phyloP scores from a whole-genome alignment of 495 filamentous ascomycete species.

The Tetracladium marchalianum region DNA sequence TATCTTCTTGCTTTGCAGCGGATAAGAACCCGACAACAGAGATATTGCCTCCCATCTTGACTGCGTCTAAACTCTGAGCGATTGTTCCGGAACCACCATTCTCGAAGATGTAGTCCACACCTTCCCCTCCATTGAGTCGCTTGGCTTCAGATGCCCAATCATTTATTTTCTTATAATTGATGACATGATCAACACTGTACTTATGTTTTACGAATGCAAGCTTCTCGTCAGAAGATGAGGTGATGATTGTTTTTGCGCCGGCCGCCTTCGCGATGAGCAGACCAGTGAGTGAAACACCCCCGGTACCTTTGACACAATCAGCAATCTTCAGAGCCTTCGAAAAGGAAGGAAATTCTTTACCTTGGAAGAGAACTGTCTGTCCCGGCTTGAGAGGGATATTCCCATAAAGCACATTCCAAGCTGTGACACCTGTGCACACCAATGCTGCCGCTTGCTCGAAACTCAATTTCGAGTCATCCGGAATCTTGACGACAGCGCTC shows the following conservation, averaged over 20 bases:
- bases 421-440: slow-evolving; percentile 61
- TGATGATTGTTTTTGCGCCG: slow-evolving; percentile 44
- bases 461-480: slow-evolving; percentile 48
- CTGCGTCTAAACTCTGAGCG: slow-evolving; percentile 47
- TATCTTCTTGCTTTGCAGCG: slow-evolving; percentile 33
- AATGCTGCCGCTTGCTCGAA: slow-evolving; percentile 54
- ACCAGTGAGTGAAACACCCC: slow-evolving; percentile 67
- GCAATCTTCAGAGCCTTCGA: slow-evolving; percentile 43
- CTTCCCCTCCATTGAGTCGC: slow-evolving; percentile 41
- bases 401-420: slow-evolving; percentile 75
- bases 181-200: slow-evolving; percentile 61
- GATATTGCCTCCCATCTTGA: slow-evolving; percentile 56
- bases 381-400: slow-evolving; percentile 46
- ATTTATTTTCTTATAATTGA: slow-evolving; percentile 60
- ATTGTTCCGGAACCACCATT: slow-evolving; percentile 54
- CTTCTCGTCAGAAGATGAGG: slow-evolving; percentile 60
- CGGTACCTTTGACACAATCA: slow-evolving; percentile 34
- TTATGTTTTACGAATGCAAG: slow-evolving; percentile 48
- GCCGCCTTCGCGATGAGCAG: slow-evolving; percentile 75
- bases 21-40: slow-evolving; percentile 53
- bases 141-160: slow-evolving; percentile 70
- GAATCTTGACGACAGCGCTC: slow-evolving; percentile 44
- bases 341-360: slow-evolving; percentile 23
- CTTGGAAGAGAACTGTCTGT: slow-evolving; percentile 62
- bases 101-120: slow-evolving; percentile 62